phyloP scores from a whole-genome alignment of 192 early-diverging fungal species.

The Coemansia sp. region DNA sequence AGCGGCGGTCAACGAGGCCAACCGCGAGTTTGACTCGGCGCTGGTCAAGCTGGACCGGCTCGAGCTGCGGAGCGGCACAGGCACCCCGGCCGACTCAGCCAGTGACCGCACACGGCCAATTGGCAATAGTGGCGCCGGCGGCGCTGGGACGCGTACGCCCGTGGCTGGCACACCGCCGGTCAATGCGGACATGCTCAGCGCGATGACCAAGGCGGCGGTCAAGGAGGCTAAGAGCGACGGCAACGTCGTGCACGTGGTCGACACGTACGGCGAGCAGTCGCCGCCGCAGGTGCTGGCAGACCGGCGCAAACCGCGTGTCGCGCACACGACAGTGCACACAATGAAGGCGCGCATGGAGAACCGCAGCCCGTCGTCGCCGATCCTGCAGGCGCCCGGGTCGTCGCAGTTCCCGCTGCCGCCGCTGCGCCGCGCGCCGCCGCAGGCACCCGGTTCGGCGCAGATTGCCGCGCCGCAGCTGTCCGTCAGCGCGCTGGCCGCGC shows the following conservation, averaged over 20 bases:
- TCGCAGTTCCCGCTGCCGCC: constrained; percentile 8
- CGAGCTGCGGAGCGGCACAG: constrained; percentile 18
- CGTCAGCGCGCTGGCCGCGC: background rate
- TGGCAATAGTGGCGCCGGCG: background rate
- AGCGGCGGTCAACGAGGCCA: constrained; percentile 20
- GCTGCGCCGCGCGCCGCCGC: constrained; percentile 20
- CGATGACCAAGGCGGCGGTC: constrained; percentile 41
- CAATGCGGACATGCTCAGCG: constrained; percentile 30
- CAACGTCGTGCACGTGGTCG: constrained; percentile 33
- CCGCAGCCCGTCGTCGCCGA: constrained; percentile 20
- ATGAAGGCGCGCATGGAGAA: constrained; percentile 52
- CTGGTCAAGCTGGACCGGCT: constrained; percentile 37
- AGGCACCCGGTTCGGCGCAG: no score
- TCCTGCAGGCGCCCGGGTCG: constrained; percentile 12
- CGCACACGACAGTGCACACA: constrained; percentile 41
- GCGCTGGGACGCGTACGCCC: background rate
- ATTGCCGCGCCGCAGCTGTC: constrained; percentile 18
- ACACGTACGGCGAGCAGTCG: constrained; percentile 17
- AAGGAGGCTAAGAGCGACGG: constrained; percentile 43
- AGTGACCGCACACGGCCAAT: background rate
- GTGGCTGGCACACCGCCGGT: constrained; percentile 15
- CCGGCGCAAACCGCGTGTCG: constrained; percentile 47
- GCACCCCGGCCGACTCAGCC: background rate
- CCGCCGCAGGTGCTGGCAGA: constrained; percentile 52
- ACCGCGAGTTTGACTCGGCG: constrained; percentile 44